These are phyloP conservation scores for Rubia balearica DNA, from an alignment of 305 asterid species.

Conservation along the genomic window DNA sequence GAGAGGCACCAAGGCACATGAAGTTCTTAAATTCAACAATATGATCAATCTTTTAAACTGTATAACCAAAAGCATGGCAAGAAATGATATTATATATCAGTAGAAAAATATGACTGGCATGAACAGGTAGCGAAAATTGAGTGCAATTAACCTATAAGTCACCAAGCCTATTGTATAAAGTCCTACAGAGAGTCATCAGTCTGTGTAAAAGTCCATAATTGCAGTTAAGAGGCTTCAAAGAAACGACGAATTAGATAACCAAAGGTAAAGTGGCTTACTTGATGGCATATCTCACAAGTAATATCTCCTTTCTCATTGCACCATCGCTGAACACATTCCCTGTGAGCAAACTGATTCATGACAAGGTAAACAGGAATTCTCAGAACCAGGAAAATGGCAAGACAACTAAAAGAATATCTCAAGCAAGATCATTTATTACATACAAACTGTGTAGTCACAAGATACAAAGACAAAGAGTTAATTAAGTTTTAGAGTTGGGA, in stretches of 20 bases:
- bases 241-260: background rate
- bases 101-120: background rate
- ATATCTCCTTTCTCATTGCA: conserved; percentile 45
- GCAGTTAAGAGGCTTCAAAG: background rate
- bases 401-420: background rate
- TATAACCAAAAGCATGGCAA: conserved; percentile 1
- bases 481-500: background rate
- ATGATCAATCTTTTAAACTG: background rate
- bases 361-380: background rate
- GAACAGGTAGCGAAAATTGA: conserved; percentile 1
- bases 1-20: background rate
- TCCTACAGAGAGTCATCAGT: background rate
- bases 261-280: conserved; percentile 21
- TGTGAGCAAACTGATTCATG: conserved; percentile 38
- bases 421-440: background rate
- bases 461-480: background rate
- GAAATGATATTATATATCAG: background rate
- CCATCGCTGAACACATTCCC: conserved; percentile 45
- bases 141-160: background rate
- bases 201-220: background rate
- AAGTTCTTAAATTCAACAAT: background rate
- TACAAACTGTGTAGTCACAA: background rate
- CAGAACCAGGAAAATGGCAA: conserved; percentile 8
- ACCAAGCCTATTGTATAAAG: background rate
- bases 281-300: conserved; percentile 44